Percentiles rank a stretch among this genome's conserved stretches.
Conservation (phyloP, 192 early-diverging fungal genomes). For the Coemansia reversa region DNA sequence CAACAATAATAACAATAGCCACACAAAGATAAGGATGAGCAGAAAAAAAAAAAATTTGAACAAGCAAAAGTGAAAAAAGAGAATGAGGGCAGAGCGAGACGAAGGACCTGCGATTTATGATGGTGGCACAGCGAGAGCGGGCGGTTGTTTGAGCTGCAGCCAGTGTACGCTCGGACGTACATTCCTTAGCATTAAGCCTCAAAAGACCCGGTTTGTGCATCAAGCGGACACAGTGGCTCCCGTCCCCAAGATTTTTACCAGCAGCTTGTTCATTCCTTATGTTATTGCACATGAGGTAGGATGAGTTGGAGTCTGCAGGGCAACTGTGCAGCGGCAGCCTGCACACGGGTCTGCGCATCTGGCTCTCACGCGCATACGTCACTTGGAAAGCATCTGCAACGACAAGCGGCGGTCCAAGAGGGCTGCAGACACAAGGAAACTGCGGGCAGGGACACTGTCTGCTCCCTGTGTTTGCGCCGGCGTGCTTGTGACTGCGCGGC, state of each 20-base stretch:
- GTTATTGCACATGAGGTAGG: neutral
- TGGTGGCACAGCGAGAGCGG: neutral
- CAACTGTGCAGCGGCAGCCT: neutral
- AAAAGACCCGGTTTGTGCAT: too few species aligned
- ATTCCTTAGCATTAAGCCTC: neutral
- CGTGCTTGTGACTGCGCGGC: neutral
- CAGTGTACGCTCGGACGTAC: neutral
- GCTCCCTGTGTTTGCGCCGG: neutral
- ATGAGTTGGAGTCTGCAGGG: neutral
- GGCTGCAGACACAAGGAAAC: neutral
- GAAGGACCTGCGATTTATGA: neutral
- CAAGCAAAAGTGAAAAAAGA: neutral
- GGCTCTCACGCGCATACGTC: too few species aligned
- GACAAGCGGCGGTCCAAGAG: neutral
- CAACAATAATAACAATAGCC: neutral
- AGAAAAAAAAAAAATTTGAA: neutral
- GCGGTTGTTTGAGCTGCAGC: neutral
- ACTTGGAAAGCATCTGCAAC: neutral
- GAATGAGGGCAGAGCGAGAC: neutral
- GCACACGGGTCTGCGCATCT: neutral
- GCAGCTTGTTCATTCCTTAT: neutral
- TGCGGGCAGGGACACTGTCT: neutral
- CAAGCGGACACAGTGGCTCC: too few species aligned
- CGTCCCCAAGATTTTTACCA: too few species aligned
- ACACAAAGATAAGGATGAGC: neutral